Base-by-base conservation (phyloP, 768 basidiomycete species). In the Boletus fagicola region DNA sequence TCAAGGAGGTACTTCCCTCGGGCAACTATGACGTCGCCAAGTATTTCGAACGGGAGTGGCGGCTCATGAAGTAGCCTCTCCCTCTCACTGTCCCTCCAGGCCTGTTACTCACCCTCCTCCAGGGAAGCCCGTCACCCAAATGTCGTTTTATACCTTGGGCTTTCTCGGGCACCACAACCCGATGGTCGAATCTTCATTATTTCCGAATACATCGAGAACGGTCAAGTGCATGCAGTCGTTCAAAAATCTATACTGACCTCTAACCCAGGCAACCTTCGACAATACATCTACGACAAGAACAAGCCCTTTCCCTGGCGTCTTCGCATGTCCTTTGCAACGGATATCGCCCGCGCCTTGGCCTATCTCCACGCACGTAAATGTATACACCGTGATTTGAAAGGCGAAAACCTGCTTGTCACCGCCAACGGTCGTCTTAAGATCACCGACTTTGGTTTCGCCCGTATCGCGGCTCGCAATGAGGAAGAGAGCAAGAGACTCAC, bases 41-140 rank as follows among this genome's bases (percentile, higher is more conserved):
- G 74, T 98, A 99, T 77, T 96, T 98, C 71, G 92, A 96, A 68
- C 83, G 96, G n/a, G 96, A 99, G 80, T 97, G 94, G 92, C 82
- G 92, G 31, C 83, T 98, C 31, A 97, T 98, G 94, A 93, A 94
- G 80, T 83, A 67, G 59, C 74, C 64, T 36, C 22, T 20, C 38
- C 60, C 33, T 58, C 36, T 61, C 42, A 18, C 36, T 24, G 5
- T 1, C 12, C 5, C 42, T 18, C 5, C 24, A 1, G 28, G 28
- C 28, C 10, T 8, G 28, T 51, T 24, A 39, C 58, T 66, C 43
- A 67, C 38, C 26, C 9, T 26, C 20, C 30, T 45, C n/a, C 56
- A 81, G 84, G 67, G 91, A 94, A 77, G 88, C 90, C 42, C 80
- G 94, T 53, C 94, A 94, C 74, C 91, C 92, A 10, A 94, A 95